Conservation (phyloP, 371 early-diverging fungal species). For the Saksenaea oblongispora region DNA sequence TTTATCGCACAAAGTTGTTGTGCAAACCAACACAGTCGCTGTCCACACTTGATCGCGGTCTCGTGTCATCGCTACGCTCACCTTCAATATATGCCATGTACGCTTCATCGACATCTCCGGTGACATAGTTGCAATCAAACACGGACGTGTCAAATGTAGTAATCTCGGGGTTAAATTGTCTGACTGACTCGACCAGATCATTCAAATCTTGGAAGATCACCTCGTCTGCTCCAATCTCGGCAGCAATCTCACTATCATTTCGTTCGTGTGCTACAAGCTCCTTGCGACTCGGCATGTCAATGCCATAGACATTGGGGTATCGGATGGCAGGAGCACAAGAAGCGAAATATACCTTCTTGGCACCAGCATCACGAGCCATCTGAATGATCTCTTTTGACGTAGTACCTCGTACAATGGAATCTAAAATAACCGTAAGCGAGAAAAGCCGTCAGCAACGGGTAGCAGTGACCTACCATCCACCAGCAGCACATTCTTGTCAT, state of each 20-base stretch:
- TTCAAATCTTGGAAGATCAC: constrained; percentile 90
- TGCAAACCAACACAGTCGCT: constrained; percentile 68
- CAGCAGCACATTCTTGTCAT: constrained; percentile 91
- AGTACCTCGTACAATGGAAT: constrained; percentile 97
- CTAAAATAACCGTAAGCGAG: constrained; percentile 21
- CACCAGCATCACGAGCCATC: constrained; percentile 98
- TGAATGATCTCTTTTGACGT: constrained; percentile 96
- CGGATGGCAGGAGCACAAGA: constrained; percentile 95
- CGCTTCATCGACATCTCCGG: constrained; percentile 80
- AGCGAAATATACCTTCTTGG: constrained; percentile 97
- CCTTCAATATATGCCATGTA: constrained; percentile 81
- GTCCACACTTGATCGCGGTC: constrained; percentile 44
- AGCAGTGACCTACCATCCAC: constrained; percentile 78
- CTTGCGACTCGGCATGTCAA: constrained; percentile 95
- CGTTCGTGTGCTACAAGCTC: constrained; percentile 89
- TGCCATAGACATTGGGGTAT: constrained; percentile 98
- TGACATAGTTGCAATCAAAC: constrained; percentile 91
- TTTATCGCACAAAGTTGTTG: constrained; percentile 43
- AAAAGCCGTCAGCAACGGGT: neutral
- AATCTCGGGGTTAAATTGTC: constrained; percentile 81
- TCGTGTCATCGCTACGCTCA: constrained; percentile 52
- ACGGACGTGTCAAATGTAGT: constrained; percentile 91
- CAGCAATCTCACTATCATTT: constrained; percentile 82
- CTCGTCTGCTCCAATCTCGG: constrained; percentile 87
- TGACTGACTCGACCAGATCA: constrained; percentile 79